A percentile compares a stretch with the other conserved stretches of the same genome.
Evolutionary conservation across 352 stramenopile genomes (phyloP).

Genomic region (Phytophthora kernoviae): DNA sequence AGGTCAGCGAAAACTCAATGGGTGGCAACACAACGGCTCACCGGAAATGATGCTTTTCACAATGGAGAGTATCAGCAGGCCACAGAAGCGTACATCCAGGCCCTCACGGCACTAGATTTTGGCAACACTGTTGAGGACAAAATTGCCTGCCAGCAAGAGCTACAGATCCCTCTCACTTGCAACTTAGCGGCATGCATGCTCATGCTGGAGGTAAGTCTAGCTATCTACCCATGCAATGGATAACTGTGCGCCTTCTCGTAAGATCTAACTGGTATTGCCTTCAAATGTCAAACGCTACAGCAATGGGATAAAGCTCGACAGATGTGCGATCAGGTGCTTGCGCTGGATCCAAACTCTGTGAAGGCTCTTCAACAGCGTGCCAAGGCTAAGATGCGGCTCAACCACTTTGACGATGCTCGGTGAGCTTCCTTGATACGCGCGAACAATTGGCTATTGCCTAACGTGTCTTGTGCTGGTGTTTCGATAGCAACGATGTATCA

Average conservation of each 20-base stretch:
- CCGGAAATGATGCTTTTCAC: constrained; percentile 64
- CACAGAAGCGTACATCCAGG: constrained; percentile 71
- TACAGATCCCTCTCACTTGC: constrained; percentile 79
- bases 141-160: constrained; percentile 42
- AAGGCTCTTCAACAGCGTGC: constrained; percentile 69
- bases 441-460: constrained; percentile 8
- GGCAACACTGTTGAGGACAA: constrained; percentile 40
- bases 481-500: constrained; percentile 35
- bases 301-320: constrained; percentile 72
- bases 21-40: constrained; percentile 42
- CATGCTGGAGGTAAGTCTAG: constrained; percentile 53
- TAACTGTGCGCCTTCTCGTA: background rate
- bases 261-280: background rate
- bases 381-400: constrained; percentile 55
- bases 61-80: constrained; percentile 47
- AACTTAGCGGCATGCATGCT: constrained; percentile 81
- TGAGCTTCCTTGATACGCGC: constrained; percentile 15
- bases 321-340: constrained; percentile 64
- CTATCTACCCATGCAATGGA: no score
- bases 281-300: constrained; percentile 17
- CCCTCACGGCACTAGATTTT: constrained; percentile 74
- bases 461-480: background rate
- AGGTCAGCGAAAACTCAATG: constrained; percentile 47
- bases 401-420: constrained; percentile 66
- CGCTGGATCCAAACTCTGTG: constrained; percentile 46